A percentile compares a stretch with the other conserved stretches of the same genome.
phyloP scores from a whole-genome alignment of 202 grass and related monocot species.

The Miscanthus sacchariflorus region DNA sequence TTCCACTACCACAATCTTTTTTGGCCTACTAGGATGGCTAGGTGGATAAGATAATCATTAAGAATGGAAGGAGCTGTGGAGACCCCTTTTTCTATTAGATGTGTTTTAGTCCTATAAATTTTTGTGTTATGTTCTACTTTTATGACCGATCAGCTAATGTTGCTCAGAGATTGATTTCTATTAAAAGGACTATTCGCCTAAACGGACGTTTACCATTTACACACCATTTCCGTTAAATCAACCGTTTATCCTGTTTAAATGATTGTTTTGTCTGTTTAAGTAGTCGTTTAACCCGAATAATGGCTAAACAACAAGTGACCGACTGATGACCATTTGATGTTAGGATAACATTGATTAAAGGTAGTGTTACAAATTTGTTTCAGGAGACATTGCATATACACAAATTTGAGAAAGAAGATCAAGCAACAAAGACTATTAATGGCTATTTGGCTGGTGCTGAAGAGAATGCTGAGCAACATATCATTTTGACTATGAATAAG shows the following conservation, averaged over 20 bases:
- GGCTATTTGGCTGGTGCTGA: constrained; percentile 22
- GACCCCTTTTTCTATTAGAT: not conserved
- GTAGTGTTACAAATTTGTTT: not conserved
- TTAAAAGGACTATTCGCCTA: not conserved
- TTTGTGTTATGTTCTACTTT: not conserved
- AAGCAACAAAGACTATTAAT: constrained; percentile 20
- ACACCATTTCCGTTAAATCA: not conserved
- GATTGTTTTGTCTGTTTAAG: no score
- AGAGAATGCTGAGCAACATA: constrained; percentile 10
- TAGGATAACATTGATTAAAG: not conserved
- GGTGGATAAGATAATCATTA: not conserved
- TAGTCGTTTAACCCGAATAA: not conserved
- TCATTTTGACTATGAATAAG: constrained; percentile 19
- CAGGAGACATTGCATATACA: constrained; percentile 83
- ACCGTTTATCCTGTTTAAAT: no score
- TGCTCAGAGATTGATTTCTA: not conserved
- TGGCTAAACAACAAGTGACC: not conserved
- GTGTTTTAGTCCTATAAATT: not conserved
- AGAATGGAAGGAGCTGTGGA: not conserved
- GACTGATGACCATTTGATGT: not conserved
- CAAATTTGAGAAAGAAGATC: constrained; percentile 19
- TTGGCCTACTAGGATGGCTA: not conserved
- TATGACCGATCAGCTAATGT: not conserved
- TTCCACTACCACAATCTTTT: not conserved
- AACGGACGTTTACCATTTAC: not conserved